phyloP scores from a whole-genome alignment of 306 rosid genomes.

The Prunus davidiana region DNA sequence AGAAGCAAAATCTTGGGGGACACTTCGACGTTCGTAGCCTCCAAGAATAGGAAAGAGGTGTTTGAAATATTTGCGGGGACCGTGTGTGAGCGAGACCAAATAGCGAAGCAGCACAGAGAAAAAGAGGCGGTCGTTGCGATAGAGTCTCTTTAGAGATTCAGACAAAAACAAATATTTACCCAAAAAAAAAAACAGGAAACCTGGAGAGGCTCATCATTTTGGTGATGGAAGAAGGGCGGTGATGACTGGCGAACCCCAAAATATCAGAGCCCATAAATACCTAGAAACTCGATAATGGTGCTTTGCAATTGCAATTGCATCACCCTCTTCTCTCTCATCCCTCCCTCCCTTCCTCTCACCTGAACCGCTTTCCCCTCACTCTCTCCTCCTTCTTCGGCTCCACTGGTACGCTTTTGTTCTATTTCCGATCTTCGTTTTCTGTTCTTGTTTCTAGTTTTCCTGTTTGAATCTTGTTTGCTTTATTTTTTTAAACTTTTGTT shows the following conservation, averaged over 20 bases:
- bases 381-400: neutral
- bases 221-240: neutral
- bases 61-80: slow-evolving; percentile 37
- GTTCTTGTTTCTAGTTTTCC: too few species aligned
- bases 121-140: slow-evolving; percentile 44
- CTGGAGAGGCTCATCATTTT: slow-evolving; percentile 9
- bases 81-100: slow-evolving; percentile 10
- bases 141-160: neutral
- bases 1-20: neutral
- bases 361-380: neutral
- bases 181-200: neutral
- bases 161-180: neutral
- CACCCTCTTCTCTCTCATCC: neutral
- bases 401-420: neutral
- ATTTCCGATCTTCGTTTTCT: neutral
- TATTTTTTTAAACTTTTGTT: neutral
- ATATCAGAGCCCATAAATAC: neutral
- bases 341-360: slow-evolving; percentile 8
- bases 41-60: neutral
- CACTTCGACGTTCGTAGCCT: neutral
- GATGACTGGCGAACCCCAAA: neutral
- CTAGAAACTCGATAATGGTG: neutral
- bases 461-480: neutral
- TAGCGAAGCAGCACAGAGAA: neutral
- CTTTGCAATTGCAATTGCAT: neutral